Evolutionary conservation across 2,329 filamentous ascomycete species (phyloP).

Genomic region (Pseudocercospora eumusae): DNA sequence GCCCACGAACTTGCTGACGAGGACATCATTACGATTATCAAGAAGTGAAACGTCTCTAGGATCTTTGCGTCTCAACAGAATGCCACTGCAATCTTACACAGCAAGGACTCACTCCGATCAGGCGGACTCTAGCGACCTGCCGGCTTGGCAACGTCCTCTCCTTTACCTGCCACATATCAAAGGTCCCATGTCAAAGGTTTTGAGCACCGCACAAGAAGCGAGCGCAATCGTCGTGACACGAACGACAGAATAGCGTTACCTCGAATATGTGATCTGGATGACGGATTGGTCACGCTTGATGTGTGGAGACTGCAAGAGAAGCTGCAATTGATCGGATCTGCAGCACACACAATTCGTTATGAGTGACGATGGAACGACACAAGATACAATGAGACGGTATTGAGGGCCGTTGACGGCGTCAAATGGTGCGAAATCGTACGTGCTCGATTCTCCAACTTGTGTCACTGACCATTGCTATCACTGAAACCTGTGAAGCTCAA

Average conservation of each 20-base stretch:
- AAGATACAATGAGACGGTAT: not conserved
- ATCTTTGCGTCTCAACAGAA: constrained; percentile 1
- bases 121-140: not conserved
- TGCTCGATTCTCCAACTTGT: not conserved
- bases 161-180: not conserved
- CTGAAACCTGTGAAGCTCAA: not conserved
- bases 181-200: not conserved
- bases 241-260: not conserved
- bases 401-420: not conserved
- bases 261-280: not conserved
- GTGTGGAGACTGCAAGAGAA: not conserved
- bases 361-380: not conserved
- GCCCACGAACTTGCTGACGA: constrained; percentile 91
- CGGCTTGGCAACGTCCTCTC: constrained; percentile 1
- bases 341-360: not conserved
- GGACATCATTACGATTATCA: constrained; percentile 67
- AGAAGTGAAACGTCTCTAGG: constrained; percentile 31
- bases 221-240: not conserved
- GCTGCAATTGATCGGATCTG: not conserved
- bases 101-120: not conserved
- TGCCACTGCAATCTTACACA: not conserved
- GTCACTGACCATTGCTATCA: not conserved
- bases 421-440: not conserved
- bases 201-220: not conserved
- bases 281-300: not conserved